phyloP scores from a whole-genome alignment of 2,329 filamentous ascomycete genomes.

The Aspergillus fischeri region DNA sequence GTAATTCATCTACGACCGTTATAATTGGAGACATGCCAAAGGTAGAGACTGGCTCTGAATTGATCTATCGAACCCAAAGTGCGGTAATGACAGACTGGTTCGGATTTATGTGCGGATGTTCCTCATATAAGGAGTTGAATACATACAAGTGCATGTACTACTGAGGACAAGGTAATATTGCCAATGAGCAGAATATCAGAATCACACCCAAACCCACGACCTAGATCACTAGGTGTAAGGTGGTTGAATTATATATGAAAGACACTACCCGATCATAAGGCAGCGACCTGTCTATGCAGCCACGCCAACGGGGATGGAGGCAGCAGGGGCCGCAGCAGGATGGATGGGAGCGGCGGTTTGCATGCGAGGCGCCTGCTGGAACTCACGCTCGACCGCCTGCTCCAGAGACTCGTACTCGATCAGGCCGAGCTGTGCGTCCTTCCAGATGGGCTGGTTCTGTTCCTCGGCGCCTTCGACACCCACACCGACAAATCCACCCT shows the following conservation, averaged over 20 bases:
- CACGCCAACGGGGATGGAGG: slow-evolving; percentile 24
- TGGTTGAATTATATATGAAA: background rate
- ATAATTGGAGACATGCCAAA: background rate
- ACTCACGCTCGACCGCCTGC: slow-evolving; percentile 50
- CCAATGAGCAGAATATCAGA: no score
- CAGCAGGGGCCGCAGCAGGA: slow-evolving; percentile 16
- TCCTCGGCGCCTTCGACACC: slow-evolving; percentile 63
- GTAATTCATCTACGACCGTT: background rate
- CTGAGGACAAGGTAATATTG: background rate
- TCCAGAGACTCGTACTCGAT: slow-evolving; percentile 54
- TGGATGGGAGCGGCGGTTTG: slow-evolving; percentile 21
- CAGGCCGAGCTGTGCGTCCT: slow-evolving; percentile 78
- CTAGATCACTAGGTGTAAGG: background rate
- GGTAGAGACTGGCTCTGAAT: background rate
- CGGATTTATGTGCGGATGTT: background rate
- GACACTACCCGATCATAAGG: background rate
- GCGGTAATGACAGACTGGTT: slow-evolving; percentile 13
- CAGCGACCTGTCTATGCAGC: slow-evolving; percentile 21
- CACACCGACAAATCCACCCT: slow-evolving; percentile 93
- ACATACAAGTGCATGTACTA: background rate
- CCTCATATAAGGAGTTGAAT: background rate
- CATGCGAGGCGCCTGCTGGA: slow-evolving; percentile 20
- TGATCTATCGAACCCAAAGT: slow-evolving; percentile 7
- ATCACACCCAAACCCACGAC: no score
- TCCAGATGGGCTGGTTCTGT: slow-evolving; percentile 77